Evolutionary conservation across 805 yeast species (phyloP).

Genomic region (Wickerhamiella hasegawae): DNA sequence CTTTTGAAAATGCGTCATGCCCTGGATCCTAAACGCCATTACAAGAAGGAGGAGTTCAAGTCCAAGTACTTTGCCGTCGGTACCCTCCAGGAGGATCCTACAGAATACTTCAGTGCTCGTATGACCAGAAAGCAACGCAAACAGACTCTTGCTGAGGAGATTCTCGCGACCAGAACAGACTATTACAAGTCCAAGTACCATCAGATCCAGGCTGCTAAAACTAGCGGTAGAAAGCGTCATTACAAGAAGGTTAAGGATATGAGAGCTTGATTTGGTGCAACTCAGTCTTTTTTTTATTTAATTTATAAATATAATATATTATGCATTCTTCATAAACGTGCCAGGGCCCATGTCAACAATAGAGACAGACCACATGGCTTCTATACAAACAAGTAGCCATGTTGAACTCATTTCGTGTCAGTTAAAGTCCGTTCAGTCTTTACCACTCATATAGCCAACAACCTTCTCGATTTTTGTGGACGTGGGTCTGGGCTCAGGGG

Average conservation of each 20-base stretch:
- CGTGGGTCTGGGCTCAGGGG: conserved; percentile 9
- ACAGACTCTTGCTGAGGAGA: conserved; percentile 62
- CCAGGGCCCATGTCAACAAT: background rate
- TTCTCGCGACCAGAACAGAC: conserved; percentile 41
- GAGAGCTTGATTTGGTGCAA: conserved; percentile 23
- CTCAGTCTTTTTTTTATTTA: background rate
- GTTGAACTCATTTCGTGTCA: background rate
- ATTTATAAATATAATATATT: no score
- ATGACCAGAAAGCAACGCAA: conserved; percentile 59
- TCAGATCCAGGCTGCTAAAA: conserved; percentile 55
- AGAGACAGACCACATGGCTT: background rate
- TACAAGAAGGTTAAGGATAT: conserved; percentile 46
- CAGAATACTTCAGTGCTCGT: conserved; percentile 59
- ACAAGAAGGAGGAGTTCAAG: conserved; percentile 53
- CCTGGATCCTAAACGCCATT: conserved; percentile 88
- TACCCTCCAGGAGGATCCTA: conserved; percentile 65
- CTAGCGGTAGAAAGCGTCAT: conserved; percentile 50
- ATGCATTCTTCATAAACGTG: background rate
- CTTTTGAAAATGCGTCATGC: conserved; percentile 77
- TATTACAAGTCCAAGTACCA: conserved; percentile 75
- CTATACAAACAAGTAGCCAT: background rate
- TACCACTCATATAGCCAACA: conserved; percentile 12
- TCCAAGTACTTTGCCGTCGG: conserved; percentile 82
- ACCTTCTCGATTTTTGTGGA: conserved; percentile 9
- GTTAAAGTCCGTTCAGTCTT: no score